A percentile compares a stretch with the other conserved stretches of the same genome.
Conservation (phyloP, 148 eudicot species). For the Beta vulgaris region DNA sequence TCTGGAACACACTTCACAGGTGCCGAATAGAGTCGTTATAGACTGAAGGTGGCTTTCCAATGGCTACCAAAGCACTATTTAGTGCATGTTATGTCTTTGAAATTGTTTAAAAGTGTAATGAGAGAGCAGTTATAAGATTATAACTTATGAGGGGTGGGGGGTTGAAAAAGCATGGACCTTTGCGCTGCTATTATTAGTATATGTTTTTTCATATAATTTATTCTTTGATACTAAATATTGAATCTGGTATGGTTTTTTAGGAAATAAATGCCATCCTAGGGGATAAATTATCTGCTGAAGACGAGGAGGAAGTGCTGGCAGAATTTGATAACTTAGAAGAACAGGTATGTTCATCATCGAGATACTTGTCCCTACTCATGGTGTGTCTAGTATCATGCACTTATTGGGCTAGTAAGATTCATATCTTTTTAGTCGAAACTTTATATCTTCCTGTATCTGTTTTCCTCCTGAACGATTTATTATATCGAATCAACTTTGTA, state of each 20-base stretch:
- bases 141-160: too few species aligned
- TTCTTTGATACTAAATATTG: neutral
- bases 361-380: neutral
- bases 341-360: constrained; percentile 69
- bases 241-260: constrained; percentile 35
- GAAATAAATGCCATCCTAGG: constrained; percentile 89
- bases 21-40: too few species aligned
- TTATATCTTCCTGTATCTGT: neutral
- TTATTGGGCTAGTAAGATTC: neutral
- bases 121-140: too few species aligned
- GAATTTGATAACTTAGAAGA: constrained; percentile 86
- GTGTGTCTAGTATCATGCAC: neutral
- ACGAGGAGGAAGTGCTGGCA: constrained; percentile 84
- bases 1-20: too few species aligned
- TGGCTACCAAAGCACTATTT: too few species aligned
- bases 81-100: too few species aligned
- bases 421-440: too few species aligned
- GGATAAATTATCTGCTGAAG: constrained; percentile 84
- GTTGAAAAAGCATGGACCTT: too few species aligned
- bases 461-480: neutral
- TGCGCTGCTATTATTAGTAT: neutral
- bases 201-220: neutral
- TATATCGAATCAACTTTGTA: neutral
- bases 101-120: too few species aligned
- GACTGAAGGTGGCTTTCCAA: too few species aligned